Conservation (phyloP, 441 rosid genomes). For the Pelargonium cotyledonis region DNA sequence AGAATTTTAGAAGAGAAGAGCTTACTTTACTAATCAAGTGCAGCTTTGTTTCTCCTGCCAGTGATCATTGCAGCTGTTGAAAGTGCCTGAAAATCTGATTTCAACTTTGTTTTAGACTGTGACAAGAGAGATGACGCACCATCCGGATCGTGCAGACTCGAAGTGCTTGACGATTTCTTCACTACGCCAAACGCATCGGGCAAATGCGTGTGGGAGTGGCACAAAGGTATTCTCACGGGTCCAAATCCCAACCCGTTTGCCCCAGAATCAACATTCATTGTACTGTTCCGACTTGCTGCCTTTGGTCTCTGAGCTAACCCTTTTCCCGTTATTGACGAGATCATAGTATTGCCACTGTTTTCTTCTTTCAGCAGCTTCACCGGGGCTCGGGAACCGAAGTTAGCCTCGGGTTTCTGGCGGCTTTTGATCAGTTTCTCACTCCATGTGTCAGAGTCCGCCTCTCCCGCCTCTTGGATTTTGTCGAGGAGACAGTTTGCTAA, state of each 20-base stretch:
- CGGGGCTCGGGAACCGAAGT: conserved; percentile 33
- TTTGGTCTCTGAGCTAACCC: conserved; percentile 48
- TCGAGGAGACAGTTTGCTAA: conserved; percentile 38
- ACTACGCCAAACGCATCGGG: conserved; percentile 31
- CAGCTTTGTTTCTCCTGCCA: conserved; percentile 53
- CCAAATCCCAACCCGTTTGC: conserved; percentile 14
- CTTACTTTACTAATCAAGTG: conserved; percentile 30
- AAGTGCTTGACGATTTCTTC: conserved; percentile 66
- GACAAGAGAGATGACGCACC: conserved; percentile 38
- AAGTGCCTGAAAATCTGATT: conserved; percentile 44
- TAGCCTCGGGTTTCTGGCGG: conserved; percentile 56
- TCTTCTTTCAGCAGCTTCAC: conserved; percentile 45
- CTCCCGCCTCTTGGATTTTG: conserved; percentile 32
- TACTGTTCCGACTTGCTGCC: conserved; percentile 31
- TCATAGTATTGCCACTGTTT: conserved; percentile 28
- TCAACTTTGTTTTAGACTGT: conserved; percentile 32
- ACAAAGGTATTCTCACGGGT: neutral
- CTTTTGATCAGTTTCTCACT: conserved; percentile 46
- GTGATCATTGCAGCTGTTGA: conserved; percentile 41
- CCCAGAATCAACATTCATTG: conserved; percentile 29
- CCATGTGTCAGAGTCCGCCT: conserved; percentile 29
- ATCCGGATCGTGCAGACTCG: conserved; percentile 52
- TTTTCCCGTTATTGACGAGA: conserved; percentile 39
- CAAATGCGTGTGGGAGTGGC: conserved; percentile 17
- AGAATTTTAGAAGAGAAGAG: neutral